Conservation (phyloP, 73 alveolate genomes). For the Paramecium sonneborni region DNA sequence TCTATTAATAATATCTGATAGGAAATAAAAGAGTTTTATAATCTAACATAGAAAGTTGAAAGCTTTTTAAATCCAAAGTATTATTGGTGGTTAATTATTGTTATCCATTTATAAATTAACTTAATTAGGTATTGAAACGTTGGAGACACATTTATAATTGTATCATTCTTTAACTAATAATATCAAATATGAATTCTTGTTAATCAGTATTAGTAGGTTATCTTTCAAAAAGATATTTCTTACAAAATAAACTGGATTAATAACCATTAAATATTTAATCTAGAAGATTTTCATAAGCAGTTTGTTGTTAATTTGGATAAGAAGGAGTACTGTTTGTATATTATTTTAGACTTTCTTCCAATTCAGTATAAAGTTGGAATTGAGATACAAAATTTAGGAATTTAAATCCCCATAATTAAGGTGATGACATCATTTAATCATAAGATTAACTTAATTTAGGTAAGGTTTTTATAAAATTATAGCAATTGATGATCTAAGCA, state of each 20-base stretch:
- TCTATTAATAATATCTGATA: not conserved
- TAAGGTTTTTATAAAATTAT: not conserved
- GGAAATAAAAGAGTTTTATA: not conserved
- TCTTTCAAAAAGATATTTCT: constrained; percentile 12
- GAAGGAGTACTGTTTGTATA: not conserved
- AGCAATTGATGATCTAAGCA: constrained; percentile 21
- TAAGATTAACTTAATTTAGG: not conserved
- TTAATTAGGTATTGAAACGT: not conserved
- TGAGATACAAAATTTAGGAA: constrained; percentile 20
- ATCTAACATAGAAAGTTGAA: not conserved
- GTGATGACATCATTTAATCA: constrained; percentile 25
- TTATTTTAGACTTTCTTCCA: not conserved
- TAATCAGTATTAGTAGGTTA: constrained; percentile 3
- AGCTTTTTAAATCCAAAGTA: not conserved
- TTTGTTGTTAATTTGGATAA: not conserved
- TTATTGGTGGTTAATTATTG: not conserved
- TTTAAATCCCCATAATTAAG: constrained; percentile 18
- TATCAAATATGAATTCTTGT: not conserved
- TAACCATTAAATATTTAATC: not conserved
- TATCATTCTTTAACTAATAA: not conserved
- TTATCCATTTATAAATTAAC: not conserved
- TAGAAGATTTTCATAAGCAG: not conserved
- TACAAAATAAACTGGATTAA: not conserved
- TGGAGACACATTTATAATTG: not conserved
- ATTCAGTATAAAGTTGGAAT: not conserved